phyloP scores from a whole-genome alignment of 768 basidiomycete genomes.

The Suillus americanus region DNA sequence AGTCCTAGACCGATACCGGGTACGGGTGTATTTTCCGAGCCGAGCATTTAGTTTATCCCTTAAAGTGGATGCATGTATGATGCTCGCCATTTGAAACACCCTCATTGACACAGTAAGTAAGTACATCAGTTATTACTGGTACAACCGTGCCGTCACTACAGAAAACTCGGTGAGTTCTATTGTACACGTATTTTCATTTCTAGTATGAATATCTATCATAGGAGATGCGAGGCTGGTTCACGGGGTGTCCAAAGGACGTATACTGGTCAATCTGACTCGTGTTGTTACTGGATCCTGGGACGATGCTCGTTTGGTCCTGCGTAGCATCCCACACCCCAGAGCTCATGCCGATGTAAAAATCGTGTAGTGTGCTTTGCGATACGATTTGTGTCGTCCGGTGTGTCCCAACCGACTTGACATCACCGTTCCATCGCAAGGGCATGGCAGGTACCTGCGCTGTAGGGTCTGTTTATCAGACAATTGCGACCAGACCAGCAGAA shows the following conservation, averaged over 20 bases:
- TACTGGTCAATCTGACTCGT: background rate
- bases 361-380: background rate
- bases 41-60: background rate
- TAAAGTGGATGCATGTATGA: no score
- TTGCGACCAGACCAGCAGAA: background rate
- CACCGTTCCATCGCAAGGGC: background rate
- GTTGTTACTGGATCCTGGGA: no score
- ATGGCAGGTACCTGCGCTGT: background rate
- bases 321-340: background rate
- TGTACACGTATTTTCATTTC: no score
- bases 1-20: background rate
- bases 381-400: background rate
- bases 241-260: background rate
- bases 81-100: background rate
- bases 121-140: background rate
- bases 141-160: background rate
- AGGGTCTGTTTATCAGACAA: background rate
- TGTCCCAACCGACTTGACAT: background rate
- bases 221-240: background rate
- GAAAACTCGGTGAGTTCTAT: background rate
- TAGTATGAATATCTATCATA: background rate
- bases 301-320: background rate
- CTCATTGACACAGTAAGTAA: no score
- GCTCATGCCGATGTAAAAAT: background rate
- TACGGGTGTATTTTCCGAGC: background rate